phyloP scores from a whole-genome alignment of 257 asterid species.

The Hygrophila difformis region DNA sequence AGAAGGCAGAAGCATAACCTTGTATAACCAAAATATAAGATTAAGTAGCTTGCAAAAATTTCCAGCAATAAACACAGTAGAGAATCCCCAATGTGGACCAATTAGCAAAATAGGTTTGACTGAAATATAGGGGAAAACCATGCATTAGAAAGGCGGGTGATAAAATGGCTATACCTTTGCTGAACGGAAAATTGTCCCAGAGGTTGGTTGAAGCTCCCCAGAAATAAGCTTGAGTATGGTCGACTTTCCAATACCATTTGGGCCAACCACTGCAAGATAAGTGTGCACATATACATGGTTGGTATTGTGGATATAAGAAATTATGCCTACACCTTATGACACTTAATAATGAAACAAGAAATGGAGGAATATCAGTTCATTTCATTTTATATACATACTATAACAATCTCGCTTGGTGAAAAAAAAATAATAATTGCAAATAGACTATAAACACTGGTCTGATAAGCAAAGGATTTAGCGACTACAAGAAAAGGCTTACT shows the following conservation, averaged over 20 bases:
- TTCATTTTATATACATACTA: not conserved
- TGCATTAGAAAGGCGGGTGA: not conserved
- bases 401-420: conserved; percentile 8
- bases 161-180: conserved; percentile 65
- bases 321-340: not conserved
- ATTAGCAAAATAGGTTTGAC: not conserved
- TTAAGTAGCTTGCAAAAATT: no score
- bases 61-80: no score
- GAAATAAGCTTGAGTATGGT: conserved; percentile 89
- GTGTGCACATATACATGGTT: conserved; percentile 3
- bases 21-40: conserved; percentile 4
- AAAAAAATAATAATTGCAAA: conserved; percentile 10
- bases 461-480: no score
- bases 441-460: no score
- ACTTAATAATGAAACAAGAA: conserved; percentile 11
- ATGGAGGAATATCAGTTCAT: not conserved
- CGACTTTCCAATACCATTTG: conserved; percentile 97
- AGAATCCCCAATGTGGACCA: no score
- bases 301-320: conserved; percentile 5
- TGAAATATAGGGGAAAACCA: not conserved
- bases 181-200: conserved; percentile 97
- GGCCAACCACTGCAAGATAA: conserved; percentile 85
- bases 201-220: conserved; percentile 96
- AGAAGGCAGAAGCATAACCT: not conserved
- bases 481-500: conserved; percentile 46